Conservation (phyloP, 2,329 filamentous ascomycete species). For the Stagonosporopsis chrysanthemi region DNA sequence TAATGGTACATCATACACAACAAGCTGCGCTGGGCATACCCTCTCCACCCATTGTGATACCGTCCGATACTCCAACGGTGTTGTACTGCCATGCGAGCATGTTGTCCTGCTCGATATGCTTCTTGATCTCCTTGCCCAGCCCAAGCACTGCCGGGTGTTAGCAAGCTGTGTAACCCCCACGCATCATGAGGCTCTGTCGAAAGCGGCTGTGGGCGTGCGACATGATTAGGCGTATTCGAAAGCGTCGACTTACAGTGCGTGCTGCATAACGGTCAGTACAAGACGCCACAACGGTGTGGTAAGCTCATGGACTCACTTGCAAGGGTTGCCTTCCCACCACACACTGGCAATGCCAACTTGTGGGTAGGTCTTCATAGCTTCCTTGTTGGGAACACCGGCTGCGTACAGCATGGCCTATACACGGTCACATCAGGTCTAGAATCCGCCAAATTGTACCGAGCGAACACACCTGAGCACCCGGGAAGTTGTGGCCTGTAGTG, state of each 20-base stretch:
- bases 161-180: slow-evolving; percentile 20
- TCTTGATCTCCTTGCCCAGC: slow-evolving; percentile 86
- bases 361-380: slow-evolving; percentile 87
- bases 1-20: background rate
- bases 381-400: slow-evolving; percentile 81
- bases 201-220: background rate
- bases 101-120: slow-evolving; percentile 76
- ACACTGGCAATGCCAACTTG: slow-evolving; percentile 91
- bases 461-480: slow-evolving; percentile 77
- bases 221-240: slow-evolving; percentile 2
- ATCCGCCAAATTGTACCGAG: background rate
- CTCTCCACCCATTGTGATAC: slow-evolving; percentile 94
- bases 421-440: slow-evolving; percentile 1
- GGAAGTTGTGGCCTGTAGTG: slow-evolving; percentile 87
- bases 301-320: slow-evolving; percentile 76
- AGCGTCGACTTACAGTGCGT: slow-evolving; percentile 56
- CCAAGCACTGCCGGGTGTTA: slow-evolving; percentile 70
- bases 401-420: slow-evolving; percentile 90
- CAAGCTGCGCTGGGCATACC: slow-evolving; percentile 56
- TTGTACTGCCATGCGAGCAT: slow-evolving; percentile 98
- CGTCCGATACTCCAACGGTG: slow-evolving; percentile 87
- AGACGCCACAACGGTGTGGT: slow-evolving; percentile 23
- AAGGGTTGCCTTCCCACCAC: slow-evolving; percentile 98
- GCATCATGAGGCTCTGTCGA: slow-evolving; percentile 20
- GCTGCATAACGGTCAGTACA: slow-evolving; percentile 46